Conservation (phyloP, 164 flowering plant species). For the Nymphaea colorata region DNA sequence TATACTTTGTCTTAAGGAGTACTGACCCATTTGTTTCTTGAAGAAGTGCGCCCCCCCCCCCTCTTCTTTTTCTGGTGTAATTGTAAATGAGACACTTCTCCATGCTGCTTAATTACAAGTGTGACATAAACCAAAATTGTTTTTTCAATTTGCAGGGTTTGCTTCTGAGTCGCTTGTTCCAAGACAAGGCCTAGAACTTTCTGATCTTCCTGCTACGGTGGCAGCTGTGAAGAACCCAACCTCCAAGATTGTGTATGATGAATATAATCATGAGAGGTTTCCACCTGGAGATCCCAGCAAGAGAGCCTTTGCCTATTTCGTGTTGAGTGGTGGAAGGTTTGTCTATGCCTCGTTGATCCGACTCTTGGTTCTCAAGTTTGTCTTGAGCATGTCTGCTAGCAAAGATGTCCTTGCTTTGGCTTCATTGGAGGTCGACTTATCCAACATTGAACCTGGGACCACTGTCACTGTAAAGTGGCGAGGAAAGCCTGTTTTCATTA, state of each 20-base stretch:
- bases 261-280: constrained; percentile 14
- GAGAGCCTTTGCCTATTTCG: constrained; percentile 18
- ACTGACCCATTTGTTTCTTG: no score
- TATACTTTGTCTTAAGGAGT: no score
- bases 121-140: no score
- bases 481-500: constrained; percentile 18
- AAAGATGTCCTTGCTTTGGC: constrained; percentile 16
- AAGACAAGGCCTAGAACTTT: constrained; percentile 1
- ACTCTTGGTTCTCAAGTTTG: constrained; percentile 11
- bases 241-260: constrained; percentile 15
- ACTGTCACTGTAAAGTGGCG: constrained; percentile 21
- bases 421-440: constrained; percentile 17
- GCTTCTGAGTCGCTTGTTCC: constrained; percentile 9
- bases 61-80: no score
- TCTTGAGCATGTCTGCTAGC: constrained; percentile 17
- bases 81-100: no score
- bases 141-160: constrained; percentile 8
- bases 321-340: constrained; percentile 15
- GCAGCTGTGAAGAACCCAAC: constrained; percentile 17
- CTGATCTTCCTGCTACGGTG: constrained; percentile 10
- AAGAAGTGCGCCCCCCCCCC: no score
- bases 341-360: constrained; percentile 13
- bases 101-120: no score
- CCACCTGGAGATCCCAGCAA: constrained; percentile 19
- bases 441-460: constrained; percentile 15